Conservation (phyloP, 306 rosid genomes). For the Sesbania bispinosa region DNA sequence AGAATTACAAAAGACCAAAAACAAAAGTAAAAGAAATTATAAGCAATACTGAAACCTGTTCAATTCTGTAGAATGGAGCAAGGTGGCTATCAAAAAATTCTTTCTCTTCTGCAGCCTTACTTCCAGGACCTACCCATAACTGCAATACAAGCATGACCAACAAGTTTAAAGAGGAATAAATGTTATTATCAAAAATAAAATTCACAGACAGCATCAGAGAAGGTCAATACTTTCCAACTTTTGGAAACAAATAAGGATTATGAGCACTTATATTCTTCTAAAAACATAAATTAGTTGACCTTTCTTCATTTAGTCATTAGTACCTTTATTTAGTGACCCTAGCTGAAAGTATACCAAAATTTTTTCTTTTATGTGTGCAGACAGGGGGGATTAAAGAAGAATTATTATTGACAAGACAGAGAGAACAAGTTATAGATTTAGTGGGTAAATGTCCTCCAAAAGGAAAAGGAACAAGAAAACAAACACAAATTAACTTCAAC, state of each 20-base stretch:
- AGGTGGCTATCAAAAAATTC: conserved; percentile 82
- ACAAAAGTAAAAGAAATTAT: background rate
- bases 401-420: background rate
- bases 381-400: background rate
- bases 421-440: background rate
- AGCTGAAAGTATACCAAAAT: background rate
- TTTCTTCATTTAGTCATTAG: background rate
- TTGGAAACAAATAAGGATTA: background rate
- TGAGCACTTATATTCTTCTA: background rate
- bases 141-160: conserved; percentile 42
- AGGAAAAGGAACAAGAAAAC: conserved; percentile 3
- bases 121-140: conserved; percentile 96
- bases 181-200: background rate
- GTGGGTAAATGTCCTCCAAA: conserved; percentile 1
- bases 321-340: background rate
- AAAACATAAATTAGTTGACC: background rate
- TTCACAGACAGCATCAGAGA: background rate
- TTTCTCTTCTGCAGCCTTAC: conserved; percentile 94
- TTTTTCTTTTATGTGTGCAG: background rate
- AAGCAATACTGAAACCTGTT: conserved; percentile 56
- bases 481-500: background rate
- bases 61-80: conserved; percentile 96
- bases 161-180: conserved; percentile 7
- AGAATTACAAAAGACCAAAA: conserved; percentile 1
- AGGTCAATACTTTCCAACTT: background rate